Evolutionary conservation across 2,329 filamentous ascomycete genomes (phyloP), one percentile per base, ranked within the genome.

Genomic region (Diaporthe velutina): DNA sequence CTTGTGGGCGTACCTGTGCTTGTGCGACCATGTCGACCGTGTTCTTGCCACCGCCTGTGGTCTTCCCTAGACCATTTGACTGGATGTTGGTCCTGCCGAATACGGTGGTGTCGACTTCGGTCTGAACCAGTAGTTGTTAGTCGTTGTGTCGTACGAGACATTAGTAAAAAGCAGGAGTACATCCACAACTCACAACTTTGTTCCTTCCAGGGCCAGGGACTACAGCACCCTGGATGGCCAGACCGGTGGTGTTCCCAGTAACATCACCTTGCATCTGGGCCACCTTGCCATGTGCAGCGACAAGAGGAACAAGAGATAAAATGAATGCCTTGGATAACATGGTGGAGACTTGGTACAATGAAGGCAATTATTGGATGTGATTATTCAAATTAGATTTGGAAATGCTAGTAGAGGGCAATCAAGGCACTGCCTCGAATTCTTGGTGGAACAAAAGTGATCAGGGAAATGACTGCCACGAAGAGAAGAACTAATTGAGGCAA

Each of bases 21-120:
- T 77, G 73, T 1, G 76, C 71, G 25, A 86, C 75, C 77, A 81
- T 82, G 33, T 73, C 75, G n/a, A 83, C 70, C 17, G 77, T 82
- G 80, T 86, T 85, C 73, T 82, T 76, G 77, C 85, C 85, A 22
- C 77, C 70, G 33, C 79, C 81, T 0, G 77, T 80, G 57, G 84
- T 86, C 54, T 77, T 79, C 75, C 85, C 85, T n/a, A 86, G 82
- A 28, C 84, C 84, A 76, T 86, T 79, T 57, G 80, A 80, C 73
- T 79, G 77, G 74, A 83, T 80, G 48, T 82, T 78, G 76, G 77
- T 82, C 60, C 61, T 54, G 12, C 71, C 52, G 22, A 78, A 78
- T 42, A 78, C 77, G 15, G 77, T 81, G 80, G 50, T 79, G 68
- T 73, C 83, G 80, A 75, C 81, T 79, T 60, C 82, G 78, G 79